Evolutionary conservation across 2,329 filamentous ascomycete species (phyloP).

Genomic region (Lachnellula arida): DNA sequence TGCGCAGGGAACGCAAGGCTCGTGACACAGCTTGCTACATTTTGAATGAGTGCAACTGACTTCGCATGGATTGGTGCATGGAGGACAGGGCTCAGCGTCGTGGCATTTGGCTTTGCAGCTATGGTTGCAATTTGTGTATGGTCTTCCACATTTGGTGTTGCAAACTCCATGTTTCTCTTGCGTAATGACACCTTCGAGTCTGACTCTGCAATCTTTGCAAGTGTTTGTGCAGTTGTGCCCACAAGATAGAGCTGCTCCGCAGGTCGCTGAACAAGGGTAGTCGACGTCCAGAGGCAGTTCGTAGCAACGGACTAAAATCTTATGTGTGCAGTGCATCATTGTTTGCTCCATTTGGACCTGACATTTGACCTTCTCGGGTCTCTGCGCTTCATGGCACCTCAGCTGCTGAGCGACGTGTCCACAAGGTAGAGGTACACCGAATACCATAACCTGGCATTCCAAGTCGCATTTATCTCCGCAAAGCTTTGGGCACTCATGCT

Average conservation of each 20-base stretch:
- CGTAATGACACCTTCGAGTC: slow-evolving; percentile 28
- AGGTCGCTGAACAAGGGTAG: slow-evolving; percentile 47
- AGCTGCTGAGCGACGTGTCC: slow-evolving; percentile 36
- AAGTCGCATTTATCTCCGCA: slow-evolving; percentile 42
- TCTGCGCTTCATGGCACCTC: slow-evolving; percentile 40
- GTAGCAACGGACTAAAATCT: slow-evolving; percentile 45
- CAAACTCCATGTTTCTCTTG: slow-evolving; percentile 45
- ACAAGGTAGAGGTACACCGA: slow-evolving; percentile 34
- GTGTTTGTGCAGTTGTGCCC: slow-evolving; percentile 51
- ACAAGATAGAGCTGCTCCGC: slow-evolving; percentile 45
- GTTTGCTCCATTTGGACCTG: slow-evolving; percentile 38
- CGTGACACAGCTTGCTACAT: slow-evolving; percentile 50
- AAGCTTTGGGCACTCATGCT: slow-evolving; percentile 39
- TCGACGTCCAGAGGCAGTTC: slow-evolving; percentile 36
- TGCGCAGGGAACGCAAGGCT: slow-evolving; percentile 59
- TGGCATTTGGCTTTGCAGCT: slow-evolving; percentile 51
- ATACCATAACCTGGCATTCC: slow-evolving; percentile 34
- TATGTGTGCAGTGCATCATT: slow-evolving; percentile 53
- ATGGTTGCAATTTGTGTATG: slow-evolving; percentile 53
- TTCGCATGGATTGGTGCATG: slow-evolving; percentile 48
- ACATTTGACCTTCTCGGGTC: slow-evolving; percentile 46
- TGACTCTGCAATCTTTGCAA: slow-evolving; percentile 47
- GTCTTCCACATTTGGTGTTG: slow-evolving; percentile 44
- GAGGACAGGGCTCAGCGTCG: slow-evolving; percentile 39
- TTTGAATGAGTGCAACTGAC: slow-evolving; percentile 51